Conservation (phyloP, 345 rosid genomes). For the Citropsis articulata region DNA sequence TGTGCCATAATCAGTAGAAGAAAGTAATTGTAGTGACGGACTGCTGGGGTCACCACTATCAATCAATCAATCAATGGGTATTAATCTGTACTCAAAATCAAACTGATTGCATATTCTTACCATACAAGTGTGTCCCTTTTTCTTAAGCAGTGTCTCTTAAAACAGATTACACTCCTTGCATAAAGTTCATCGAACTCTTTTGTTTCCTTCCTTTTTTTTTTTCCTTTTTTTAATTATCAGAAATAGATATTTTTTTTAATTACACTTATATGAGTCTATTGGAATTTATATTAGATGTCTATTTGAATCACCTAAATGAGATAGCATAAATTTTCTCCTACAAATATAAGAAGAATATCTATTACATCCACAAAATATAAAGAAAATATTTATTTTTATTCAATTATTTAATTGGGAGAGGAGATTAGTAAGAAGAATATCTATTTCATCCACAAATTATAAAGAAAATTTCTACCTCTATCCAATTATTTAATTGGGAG, state of each 20-base stretch:
- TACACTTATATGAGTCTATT: rapidly evolving
- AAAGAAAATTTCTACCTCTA: no score
- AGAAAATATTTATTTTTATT: no score
- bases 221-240: no score
- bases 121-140: constrained; percentile 20
- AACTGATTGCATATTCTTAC: constrained; percentile 32
- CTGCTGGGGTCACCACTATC: neutral
- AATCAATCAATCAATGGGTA: constrained; percentile 8
- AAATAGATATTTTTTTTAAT: no score
- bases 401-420: no score
- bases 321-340: rapidly evolving
- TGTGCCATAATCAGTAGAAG: constrained; percentile 17
- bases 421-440: no score
- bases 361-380: no score
- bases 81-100: constrained; percentile 33
- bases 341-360: rapidly evolving
- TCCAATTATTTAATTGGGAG: no score
- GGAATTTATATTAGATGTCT: no score
- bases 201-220: no score
- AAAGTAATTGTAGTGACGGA: constrained; percentile 10
- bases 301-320: no score
- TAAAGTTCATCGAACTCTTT: neutral
- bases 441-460: no score
- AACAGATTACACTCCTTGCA: constrained; percentile 8
- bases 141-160: constrained; percentile 19